A percentile compares a stretch with the other conserved stretches of the same genome.
Evolutionary conservation across 345 rosid genomes (phyloP).

Genomic region (Nephelium lappaceum): DNA sequence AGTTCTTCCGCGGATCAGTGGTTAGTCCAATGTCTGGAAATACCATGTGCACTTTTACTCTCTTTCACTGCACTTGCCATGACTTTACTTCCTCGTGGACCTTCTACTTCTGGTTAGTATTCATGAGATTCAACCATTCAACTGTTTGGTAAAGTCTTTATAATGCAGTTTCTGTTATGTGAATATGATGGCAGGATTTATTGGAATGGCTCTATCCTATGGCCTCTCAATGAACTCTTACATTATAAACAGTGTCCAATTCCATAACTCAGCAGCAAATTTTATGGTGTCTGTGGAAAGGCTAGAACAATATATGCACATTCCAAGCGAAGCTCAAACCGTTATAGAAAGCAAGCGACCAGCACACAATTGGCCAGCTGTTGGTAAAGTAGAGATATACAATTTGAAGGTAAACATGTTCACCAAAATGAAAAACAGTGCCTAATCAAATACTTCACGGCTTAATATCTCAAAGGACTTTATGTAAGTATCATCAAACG

Average conservation of each 20-base stretch:
- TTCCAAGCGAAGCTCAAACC: slow-evolving; percentile 65
- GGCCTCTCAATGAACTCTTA: slow-evolving; percentile 61
- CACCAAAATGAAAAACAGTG: slow-evolving; percentile 12
- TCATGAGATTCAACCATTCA: neutral
- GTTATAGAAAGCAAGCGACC: slow-evolving; percentile 50
- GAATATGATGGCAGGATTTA: slow-evolving; percentile 43
- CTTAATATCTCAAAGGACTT: neutral
- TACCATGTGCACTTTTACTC: slow-evolving; percentile 50
- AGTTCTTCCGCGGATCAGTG: slow-evolving; percentile 58
- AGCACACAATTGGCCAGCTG: slow-evolving; percentile 47
- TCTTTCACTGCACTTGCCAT: slow-evolving; percentile 60
- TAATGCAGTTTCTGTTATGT: too few species aligned
- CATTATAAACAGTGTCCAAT: slow-evolving; percentile 45
- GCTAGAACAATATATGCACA: slow-evolving; percentile 66
- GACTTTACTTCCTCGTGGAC: slow-evolving; percentile 52
- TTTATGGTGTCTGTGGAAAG: slow-evolving; percentile 60
- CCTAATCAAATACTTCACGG: neutral
- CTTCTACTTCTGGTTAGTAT: slow-evolving; percentile 56
- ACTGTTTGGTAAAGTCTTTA: too few species aligned
- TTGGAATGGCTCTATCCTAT: slow-evolving; percentile 68
- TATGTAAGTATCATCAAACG: slow-evolving; percentile 27
- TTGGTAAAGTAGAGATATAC: slow-evolving; percentile 51
- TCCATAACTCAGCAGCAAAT: slow-evolving; percentile 50
- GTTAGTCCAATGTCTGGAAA: slow-evolving; percentile 65
- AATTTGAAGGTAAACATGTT: slow-evolving; percentile 51